Evolutionary conservation across 306 rosid genomes (phyloP).

Genomic region (Luffa acutangula): DNA sequence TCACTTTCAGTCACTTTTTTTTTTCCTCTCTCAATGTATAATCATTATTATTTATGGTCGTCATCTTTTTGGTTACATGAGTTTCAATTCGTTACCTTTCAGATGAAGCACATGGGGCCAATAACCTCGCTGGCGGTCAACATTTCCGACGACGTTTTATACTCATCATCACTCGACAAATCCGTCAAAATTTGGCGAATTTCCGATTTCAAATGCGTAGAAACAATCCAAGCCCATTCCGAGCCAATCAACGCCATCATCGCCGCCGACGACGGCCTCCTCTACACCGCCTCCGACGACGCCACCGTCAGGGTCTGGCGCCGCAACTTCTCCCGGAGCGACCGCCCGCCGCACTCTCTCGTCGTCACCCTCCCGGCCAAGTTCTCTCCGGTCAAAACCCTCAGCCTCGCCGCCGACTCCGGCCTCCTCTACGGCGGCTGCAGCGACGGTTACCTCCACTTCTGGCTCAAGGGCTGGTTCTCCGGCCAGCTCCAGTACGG

Average conservation of each 20-base stretch:
- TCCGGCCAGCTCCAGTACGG: constrained; percentile 78
- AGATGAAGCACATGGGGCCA: constrained; percentile 71
- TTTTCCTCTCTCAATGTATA: too few species aligned
- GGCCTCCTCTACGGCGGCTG: constrained; percentile 66
- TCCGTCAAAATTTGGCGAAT: constrained; percentile 80
- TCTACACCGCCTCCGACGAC: constrained; percentile 80
- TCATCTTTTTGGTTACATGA: too few species aligned
- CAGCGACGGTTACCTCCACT: constrained; percentile 85
- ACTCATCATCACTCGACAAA: constrained; percentile 76
- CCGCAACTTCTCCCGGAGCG: constrained; percentile 49
- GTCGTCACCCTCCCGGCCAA: constrained; percentile 68
- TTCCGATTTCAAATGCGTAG: constrained; percentile 78
- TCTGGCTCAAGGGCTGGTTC: constrained; percentile 76
- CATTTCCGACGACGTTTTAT: constrained; percentile 58
- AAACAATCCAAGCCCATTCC: constrained; percentile 70
- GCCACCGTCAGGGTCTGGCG: constrained; percentile 82
- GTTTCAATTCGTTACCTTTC: not conserved
- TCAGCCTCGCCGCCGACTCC: constrained; percentile 39
- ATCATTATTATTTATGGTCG: too few species aligned
- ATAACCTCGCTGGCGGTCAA: constrained; percentile 76
- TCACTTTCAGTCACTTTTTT: too few species aligned
- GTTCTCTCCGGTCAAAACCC: constrained; percentile 62
- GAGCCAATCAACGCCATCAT: constrained; percentile 55
- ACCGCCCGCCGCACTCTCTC: constrained; percentile 65
- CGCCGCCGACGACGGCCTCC: constrained; percentile 55